These are phyloP conservation scores for Usnea hakonensis DNA, from an alignment of 495 filamentous ascomycete genomes.

Conservation along the genomic window DNA sequence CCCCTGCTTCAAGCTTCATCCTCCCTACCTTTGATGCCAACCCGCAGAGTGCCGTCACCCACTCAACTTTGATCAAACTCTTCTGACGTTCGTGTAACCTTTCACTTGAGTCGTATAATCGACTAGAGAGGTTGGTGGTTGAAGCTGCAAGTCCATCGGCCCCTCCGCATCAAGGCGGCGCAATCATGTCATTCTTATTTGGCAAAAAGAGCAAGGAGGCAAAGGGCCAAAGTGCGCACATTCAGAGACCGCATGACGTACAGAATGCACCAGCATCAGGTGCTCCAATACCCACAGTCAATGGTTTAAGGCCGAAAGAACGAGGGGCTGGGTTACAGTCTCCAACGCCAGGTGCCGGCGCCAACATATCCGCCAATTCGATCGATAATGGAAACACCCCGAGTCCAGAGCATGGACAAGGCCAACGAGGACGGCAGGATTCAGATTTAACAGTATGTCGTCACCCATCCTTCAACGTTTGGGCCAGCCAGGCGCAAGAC, in stretches of 20 bases:
- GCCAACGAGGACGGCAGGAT: conserved; percentile 42
- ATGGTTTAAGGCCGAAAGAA: conserved; percentile 38
- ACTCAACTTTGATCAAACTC: background rate
- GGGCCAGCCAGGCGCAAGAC: background rate
- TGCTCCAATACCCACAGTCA: conserved; percentile 30
- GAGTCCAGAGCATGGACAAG: conserved; percentile 46
- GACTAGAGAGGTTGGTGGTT: background rate
- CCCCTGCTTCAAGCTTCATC: background rate
- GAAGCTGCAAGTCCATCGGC: background rate
- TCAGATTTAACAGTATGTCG: conserved; percentile 44
- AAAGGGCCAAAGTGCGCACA: conserved; percentile 40
- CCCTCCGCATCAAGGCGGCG: conserved; percentile 11
- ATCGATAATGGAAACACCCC: conserved; percentile 37
- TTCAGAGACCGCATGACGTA: conserved; percentile 47
- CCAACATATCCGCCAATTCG: conserved; percentile 57
- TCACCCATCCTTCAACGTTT: background rate
- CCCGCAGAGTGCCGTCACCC: background rate
- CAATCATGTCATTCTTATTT: conserved; percentile 51
- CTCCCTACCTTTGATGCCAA: background rate
- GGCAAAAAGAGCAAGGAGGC: conserved; percentile 49
- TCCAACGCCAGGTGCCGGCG: conserved; percentile 55
- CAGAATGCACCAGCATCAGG: conserved; percentile 40
- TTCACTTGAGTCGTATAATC: background rate
- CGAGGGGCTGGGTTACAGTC: conserved; percentile 33
- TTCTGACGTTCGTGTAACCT: background rate